A percentile compares a stretch with the other conserved stretches of the same genome.
Conservation (phyloP, 306 rosid genomes). For the Heteromeles arbutifolia region DNA sequence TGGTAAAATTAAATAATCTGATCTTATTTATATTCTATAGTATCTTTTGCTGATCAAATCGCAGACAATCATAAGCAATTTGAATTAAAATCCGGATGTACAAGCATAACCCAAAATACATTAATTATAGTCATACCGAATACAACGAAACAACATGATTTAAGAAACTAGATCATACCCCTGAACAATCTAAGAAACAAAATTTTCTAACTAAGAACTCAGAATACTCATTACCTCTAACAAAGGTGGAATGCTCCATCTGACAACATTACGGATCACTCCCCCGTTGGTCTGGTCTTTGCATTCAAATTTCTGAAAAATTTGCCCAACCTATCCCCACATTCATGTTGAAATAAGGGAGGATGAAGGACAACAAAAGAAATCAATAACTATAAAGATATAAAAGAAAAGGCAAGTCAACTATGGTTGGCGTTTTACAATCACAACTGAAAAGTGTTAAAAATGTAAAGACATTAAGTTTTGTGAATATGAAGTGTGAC, state of each 20-base stretch:
- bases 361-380: background rate
- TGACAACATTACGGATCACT: constrained; percentile 65
- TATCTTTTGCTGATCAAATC: too few relatives aligned
- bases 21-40: too few relatives aligned
- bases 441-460: background rate
- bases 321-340: constrained; percentile 69
- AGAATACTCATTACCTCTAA: constrained; percentile 50
- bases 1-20: too few relatives aligned
- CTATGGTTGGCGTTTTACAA: background rate
- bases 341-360: constrained; percentile 14
- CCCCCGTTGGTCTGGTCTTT: constrained; percentile 47
- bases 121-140: too few relatives aligned
- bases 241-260: constrained; percentile 80
- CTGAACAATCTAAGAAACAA: too few relatives aligned
- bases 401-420: background rate
- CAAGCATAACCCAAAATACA: too few relatives aligned
- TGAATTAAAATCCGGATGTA: too few relatives aligned
- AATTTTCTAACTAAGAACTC: too few relatives aligned
- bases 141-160: too few relatives aligned
- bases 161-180: too few relatives aligned
- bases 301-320: constrained; percentile 90
- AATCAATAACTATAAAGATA: background rate
- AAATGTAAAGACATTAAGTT: background rate
- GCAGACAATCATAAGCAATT: too few relatives aligned
- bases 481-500: background rate